These are phyloP conservation scores for Saccharomycopsis crataegensis DNA, from an alignment of 1,139 yeast genomes.

Conservation along the genomic window DNA sequence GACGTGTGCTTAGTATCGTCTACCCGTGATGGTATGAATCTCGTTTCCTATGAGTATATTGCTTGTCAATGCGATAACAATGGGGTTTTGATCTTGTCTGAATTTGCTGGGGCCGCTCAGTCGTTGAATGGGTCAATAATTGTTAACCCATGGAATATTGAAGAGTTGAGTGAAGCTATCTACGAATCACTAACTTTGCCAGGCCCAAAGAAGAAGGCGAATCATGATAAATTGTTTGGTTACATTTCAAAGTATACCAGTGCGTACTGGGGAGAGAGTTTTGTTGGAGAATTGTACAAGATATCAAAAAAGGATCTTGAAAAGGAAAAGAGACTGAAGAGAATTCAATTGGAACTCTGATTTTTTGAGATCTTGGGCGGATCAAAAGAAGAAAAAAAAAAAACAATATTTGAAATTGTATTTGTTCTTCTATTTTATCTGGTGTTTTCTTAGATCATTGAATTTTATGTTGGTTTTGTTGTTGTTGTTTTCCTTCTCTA, in stretches of 20 bases:
- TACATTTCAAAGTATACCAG: conserved; percentile 92
- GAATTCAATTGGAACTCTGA: background rate
- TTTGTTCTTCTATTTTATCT: too few species aligned
- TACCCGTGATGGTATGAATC: conserved; percentile 97
- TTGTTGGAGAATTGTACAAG: conserved; percentile 76
- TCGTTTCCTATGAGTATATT: conserved; percentile 91
- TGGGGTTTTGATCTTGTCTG: conserved; percentile 82
- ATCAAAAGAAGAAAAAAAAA: background rate
- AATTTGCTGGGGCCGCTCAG: conserved; percentile 99
- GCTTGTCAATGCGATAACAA: conserved; percentile 88
- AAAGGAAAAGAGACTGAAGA: background rate
- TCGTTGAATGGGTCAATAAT: conserved; percentile 87
- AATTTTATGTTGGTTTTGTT: too few species aligned
- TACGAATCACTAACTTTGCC: conserved; percentile 83
- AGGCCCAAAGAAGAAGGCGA: conserved; percentile 65
- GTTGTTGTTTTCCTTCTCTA: too few species aligned
- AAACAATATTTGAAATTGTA: background rate
- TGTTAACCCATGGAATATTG: conserved; percentile 98
- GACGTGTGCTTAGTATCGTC: conserved; percentile 92
- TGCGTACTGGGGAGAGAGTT: conserved; percentile 94
- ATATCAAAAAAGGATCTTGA: conserved; percentile 21
- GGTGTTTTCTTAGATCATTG: too few species aligned
- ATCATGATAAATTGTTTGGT: conserved; percentile 74
- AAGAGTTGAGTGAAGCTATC: conserved; percentile 81
- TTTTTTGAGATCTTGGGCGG: background rate